Base-by-base conservation (phyloP, 2,329 filamentous ascomycete species). In the Aquanectria penicillioides region DNA sequence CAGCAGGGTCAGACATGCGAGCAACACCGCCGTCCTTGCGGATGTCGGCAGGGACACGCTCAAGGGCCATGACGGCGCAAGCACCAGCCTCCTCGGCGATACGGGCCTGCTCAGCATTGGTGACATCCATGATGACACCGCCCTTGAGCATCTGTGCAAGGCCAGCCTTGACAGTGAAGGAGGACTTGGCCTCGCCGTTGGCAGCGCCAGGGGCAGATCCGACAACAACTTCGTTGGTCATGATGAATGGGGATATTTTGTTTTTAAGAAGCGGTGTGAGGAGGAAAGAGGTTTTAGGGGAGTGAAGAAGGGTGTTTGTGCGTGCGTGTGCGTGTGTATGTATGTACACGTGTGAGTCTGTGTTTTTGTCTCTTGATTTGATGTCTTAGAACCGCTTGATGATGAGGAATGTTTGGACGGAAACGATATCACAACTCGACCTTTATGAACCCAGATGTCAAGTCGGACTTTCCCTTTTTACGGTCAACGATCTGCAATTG, bases 41-140 rank as follows among this genome's bases (percentile, higher is more conserved):
- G 77, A 99, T 99, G 78, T 99, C 95, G 71, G 95, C 94, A 48
- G 95, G 95, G 46, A 98, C 95, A 66, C 95, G 91, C 86, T 98
- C 95, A 62, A 99, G 89, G 33, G 95, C 95, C 95, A 99, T 99
- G 81, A 99, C 95, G 74, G 95, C 95, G 69, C 89, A 91, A 62
- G 95, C 95, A 63, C 95, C 95, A 61, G 95, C 94, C 77, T 98
- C 94, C 79, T 99, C 95, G 75, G 95, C 95, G 75, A 99, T 97
- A 80, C 92, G 92, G 63, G 95, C 94, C 83, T 97, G 94, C 74
- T 92, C 91, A 22, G 93, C 92, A 76, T 94, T 92, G 64, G 96
- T 93, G 57, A 98, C 95, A 79, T 99, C 95, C 95, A 99, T 99
- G 80, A 99, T 99, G 66, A 99, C 95, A 72, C 95, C 95, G 75